These are phyloP conservation scores for Stellera chamaejasme DNA, from an alignment of 345 rosid species.

Conservation along the genomic window DNA sequence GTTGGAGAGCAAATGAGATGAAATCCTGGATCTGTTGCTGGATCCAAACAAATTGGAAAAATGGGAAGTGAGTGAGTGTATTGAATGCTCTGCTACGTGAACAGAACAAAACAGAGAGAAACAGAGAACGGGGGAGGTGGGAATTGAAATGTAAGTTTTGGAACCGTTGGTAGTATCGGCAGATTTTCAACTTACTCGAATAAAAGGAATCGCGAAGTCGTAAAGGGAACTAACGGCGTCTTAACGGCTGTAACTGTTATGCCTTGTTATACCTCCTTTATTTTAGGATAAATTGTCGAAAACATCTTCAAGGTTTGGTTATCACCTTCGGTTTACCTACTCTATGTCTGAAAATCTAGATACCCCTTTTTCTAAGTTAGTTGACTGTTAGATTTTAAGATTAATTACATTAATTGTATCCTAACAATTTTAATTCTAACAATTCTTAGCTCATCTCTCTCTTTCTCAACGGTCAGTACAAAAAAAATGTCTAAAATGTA, in stretches of 20 bases:
- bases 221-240: conserved; percentile 3
- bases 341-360: too few relatives aligned
- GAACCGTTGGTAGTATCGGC: conserved; percentile 14
- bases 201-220: conserved; percentile 5
- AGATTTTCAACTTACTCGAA: conserved; percentile 12
- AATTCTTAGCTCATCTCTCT: too few relatives aligned
- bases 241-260: not conserved
- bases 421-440: too few relatives aligned
- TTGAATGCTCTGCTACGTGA: conserved; percentile 10
- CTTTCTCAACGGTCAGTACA: too few relatives aligned
- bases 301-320: too few relatives aligned
- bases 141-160: conserved; percentile 9
- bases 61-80: not conserved
- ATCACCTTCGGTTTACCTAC: too few relatives aligned
- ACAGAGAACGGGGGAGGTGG: not conserved
- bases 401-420: too few relatives aligned
- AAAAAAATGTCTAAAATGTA: too few relatives aligned
- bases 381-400: too few relatives aligned
- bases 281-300: too few relatives aligned
- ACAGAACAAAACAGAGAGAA: not conserved
- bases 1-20: not conserved
- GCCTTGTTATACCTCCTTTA: too few relatives aligned
- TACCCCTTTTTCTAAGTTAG: too few relatives aligned
- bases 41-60: conserved; percentile 9
- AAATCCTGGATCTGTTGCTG: not conserved